Base-by-base conservation (phyloP, 2,329 filamentous ascomycete genomes). In the Diaporthe capsici region DNA sequence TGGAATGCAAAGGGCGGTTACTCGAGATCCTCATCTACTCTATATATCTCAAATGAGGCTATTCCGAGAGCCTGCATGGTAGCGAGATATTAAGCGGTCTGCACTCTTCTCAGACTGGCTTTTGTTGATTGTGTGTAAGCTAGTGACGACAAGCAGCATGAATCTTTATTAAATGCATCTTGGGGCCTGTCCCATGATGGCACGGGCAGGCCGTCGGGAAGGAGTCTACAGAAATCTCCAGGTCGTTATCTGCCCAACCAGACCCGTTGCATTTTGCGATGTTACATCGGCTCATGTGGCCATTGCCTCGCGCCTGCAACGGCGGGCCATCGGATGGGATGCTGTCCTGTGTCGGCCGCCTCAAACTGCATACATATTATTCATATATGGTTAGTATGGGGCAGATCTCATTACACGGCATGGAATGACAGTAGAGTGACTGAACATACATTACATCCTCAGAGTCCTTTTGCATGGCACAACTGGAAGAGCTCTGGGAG, bases 381-480 rank as follows among this genome's bases (percentile, higher is more conserved):
- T 39, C 65, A 53, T 17, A 53, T 28, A 1, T 51, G 47, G 47
- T 25, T 39, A 53, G 47, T 22, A 53, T 51, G 25, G 13, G 47
- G 65, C 3, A 68, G 47, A 68, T 68, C 65, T 39, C 44, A 68
- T 68, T 53, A 68, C 47, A 68, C 65, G 34, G 65, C 65, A 68
- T 68, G 47, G 3, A 53, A 53, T 42, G 22, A 4, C 17, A 28
- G 65, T 12, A 51, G 65, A 25, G 65, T 53, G 65, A 68, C 47
- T 55, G 65, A 22, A 31, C 65, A 15, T 70, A 70, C 65, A 70
- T 55, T 70, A 70, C 65, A 70, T 55, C 9, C 8, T 22, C 47
- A 22, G n/a, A 28, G 25, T 70, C 22, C 65, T 55, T 70, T 70
- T 53, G 65, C 65, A 51, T 70, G 34, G 2, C n/a, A 70, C 49